Percentiles rank a stretch among this genome's conserved stretches.
Conservation (phyloP, 768 basidiomycete species). For the Lactarius evosmus region DNA sequence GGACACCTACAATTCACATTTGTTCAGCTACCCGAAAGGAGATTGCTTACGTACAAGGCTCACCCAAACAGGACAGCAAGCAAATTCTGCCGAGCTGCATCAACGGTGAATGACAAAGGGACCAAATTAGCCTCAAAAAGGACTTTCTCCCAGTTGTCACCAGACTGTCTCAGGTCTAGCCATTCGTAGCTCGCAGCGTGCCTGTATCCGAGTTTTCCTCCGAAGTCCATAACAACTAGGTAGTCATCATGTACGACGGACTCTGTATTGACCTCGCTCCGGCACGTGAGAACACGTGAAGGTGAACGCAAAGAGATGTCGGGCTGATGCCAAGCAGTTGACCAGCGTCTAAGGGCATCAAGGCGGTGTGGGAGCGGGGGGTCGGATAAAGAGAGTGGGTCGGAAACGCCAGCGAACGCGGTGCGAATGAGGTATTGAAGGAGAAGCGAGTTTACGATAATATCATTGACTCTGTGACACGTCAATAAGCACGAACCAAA, state of each 20-base stretch:
- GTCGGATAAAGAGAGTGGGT: neutral
- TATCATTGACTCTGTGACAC: neutral
- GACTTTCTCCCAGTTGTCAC: neutral
- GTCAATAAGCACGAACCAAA: slow-evolving; percentile 7
- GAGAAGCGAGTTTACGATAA: slow-evolving; percentile 1
- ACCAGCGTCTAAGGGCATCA: neutral
- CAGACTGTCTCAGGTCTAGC: slow-evolving; percentile 5
- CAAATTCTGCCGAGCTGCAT: neutral
- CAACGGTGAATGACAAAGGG: neutral
- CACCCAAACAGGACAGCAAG: slow-evolving; percentile 7
- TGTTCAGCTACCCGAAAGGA: neutral
- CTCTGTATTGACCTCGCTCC: neutral
- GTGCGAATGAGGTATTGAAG: slow-evolving; percentile 11
- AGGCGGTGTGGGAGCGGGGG: neutral
- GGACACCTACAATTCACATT: neutral
- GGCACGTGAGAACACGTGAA: neutral
- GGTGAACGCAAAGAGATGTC: neutral
- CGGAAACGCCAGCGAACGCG: neutral
- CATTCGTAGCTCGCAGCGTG: neutral
- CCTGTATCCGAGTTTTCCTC: neutral
- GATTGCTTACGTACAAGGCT: neutral
- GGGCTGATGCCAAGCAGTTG: neutral
- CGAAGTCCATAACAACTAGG: slow-evolving; percentile 3
- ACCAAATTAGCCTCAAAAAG: neutral
- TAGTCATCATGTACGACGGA: slow-evolving; percentile 11